phyloP scores from a whole-genome alignment of 2,329 filamentous ascomycete species.

The Stagonosporopsis tanaceti region DNA sequence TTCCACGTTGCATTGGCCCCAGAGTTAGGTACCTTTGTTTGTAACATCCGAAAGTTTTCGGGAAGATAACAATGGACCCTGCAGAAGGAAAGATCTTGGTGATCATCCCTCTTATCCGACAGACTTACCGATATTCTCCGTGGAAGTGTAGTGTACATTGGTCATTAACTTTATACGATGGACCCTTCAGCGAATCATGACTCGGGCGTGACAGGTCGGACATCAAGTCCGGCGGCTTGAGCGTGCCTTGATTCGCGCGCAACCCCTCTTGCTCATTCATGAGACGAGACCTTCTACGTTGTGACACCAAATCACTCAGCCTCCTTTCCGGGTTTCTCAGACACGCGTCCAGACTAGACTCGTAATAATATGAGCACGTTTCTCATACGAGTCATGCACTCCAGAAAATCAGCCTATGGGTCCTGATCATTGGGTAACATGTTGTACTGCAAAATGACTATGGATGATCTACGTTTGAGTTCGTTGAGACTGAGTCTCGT shows the following conservation, averaged over 20 bases:
- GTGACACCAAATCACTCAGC: neutral
- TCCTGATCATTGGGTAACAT: too few species aligned
- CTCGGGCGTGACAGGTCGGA: neutral
- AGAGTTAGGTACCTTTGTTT: constrained; percentile 7
- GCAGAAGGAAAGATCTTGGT: neutral
- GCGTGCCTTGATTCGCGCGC: constrained; percentile 6
- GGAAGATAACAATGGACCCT: too few species aligned
- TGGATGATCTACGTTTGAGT: too few species aligned
- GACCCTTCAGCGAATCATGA: neutral
- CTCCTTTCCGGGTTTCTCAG: neutral
- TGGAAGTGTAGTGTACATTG: neutral
- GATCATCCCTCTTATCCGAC: constrained; percentile 1
- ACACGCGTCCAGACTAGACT: neutral
- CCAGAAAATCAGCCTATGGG: too few species aligned
- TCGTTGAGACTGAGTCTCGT: too few species aligned
- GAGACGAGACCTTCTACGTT: neutral
- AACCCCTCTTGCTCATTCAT: too few species aligned
- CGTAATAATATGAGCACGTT: neutral
- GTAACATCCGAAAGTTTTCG: constrained; percentile 5
- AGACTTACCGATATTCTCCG: constrained; percentile 5
- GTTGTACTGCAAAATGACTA: too few species aligned
- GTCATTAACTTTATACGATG: neutral
- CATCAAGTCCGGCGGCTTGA: constrained; percentile 1
- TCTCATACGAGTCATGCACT: too few species aligned
- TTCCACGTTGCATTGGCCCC: constrained; percentile 13